Conservation (phyloP, 768 basidiomycete species). For the Krasilnikovozyma curviuscula region DNA sequence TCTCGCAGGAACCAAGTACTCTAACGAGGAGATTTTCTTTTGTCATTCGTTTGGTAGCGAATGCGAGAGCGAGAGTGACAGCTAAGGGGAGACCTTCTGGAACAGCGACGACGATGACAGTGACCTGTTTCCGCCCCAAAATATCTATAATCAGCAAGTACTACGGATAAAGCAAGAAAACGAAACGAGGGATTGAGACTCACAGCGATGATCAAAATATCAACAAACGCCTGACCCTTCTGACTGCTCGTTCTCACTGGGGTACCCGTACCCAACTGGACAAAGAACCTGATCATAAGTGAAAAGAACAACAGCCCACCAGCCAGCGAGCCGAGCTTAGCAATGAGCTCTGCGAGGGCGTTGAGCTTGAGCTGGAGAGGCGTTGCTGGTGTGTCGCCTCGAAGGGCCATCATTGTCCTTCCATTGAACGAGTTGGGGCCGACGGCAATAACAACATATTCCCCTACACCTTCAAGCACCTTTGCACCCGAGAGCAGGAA, state of each 20-base stretch:
- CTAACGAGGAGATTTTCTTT: slow-evolving; percentile 85
- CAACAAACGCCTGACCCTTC: slow-evolving; percentile 12
- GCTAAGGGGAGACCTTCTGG: slow-evolving; percentile 89
- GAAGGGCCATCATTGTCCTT: slow-evolving; percentile 90
- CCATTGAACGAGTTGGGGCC: slow-evolving; percentile 89
- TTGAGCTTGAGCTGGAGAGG: slow-evolving; percentile 90
- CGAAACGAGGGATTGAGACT: background rate
- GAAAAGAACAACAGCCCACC: slow-evolving; percentile 62
- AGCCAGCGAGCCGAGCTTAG: slow-evolving; percentile 65
- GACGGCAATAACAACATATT: slow-evolving; percentile 79
- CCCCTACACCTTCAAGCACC: slow-evolving; percentile 82
- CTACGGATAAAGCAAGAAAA: background rate
- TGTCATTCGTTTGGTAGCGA: slow-evolving; percentile 97
- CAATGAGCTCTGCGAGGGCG: slow-evolving; percentile 79
- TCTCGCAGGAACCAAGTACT: slow-evolving; percentile 89
- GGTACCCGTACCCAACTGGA: slow-evolving; percentile 42
- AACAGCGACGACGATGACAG: slow-evolving; percentile 64
- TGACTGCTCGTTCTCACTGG: slow-evolving; percentile 2
- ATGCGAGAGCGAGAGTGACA: slow-evolving; percentile 86
- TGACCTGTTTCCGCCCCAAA: background rate
- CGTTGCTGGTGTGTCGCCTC: slow-evolving; percentile 68
- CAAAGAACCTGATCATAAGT: slow-evolving; percentile 87
- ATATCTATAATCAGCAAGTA: too few relatives aligned
- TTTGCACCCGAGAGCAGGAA: slow-evolving; percentile 82
- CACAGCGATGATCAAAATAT: slow-evolving; percentile 12